Base-by-base conservation (phyloP, 1,284 basidiomycete genomes). In the Ganoderma boninense region DNA sequence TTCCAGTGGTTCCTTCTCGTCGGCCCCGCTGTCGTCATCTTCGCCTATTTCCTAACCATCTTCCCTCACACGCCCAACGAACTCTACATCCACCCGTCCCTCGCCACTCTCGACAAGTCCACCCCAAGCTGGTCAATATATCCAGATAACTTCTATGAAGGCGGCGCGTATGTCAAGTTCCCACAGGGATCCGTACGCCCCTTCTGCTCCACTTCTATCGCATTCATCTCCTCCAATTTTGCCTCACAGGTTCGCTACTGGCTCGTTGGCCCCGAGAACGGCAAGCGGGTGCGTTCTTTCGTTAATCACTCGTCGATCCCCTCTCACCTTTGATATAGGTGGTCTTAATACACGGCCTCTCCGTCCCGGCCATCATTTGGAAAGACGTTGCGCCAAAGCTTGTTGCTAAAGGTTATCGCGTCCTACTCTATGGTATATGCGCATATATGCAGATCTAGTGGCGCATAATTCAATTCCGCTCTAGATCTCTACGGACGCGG, bases 401-500 rank as follows among this genome's bases (percentile, higher is more conserved):
- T 2, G 89, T 87, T 18, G 81, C 85, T 11, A 83, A 81, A 70
- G 92, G 92, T n/a, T 92, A 88, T 82, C 90, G 90, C 67, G 89
- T 95, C 65, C 84, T 95, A 32, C 83, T 93, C 7, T 95, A 93
- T 74, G 92, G 92, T 92, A 65, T 63, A 78, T 74, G 26, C 63
- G 38, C 63, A 16, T 64, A 64, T 35, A 46, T 64, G 16, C 32
- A 10, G n/a, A 26, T 26, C n/a, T 64, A 32, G 14, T 46, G 29
- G 20, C 63, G 38, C 32, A 18, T 35, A 64, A 49, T 56, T 13
- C 35, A 49, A 23, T 20, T 5, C 65, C 46, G 59, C 40, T 59
- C 8, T 60, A 93, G 93, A 95, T 81, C 83, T 95, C 18, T 94
- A 93, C 71, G 93, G 93, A 18, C 86, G 93, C 44, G 93, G 93